Evolutionary conservation across 129 eudicot species (phyloP), one percentile per base, ranked within the genome.

Genomic region (Saposhnikovia divaricata): DNA sequence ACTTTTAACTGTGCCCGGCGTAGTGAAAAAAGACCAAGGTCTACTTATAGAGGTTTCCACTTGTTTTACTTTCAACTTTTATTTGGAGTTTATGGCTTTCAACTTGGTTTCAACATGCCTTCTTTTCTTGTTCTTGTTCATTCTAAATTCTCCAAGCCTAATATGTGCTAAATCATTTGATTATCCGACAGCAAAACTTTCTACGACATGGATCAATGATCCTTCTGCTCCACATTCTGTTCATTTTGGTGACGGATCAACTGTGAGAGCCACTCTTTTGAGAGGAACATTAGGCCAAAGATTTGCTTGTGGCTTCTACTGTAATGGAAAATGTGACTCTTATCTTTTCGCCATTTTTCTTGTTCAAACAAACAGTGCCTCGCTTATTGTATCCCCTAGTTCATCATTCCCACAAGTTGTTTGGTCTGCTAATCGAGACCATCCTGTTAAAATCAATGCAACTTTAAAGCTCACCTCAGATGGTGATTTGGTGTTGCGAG

Each of bases 141-240:
- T 81, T 39, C 48, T 85, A 57, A 42, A 66, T 66, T 78, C 80
- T 72, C 9, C 21, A 31, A 69, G 63, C 51, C 55, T 74, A 7
- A 34, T 83, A 4, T 8, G 12, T 9, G 84, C 83, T 25, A 84
- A 83, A 14, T 79, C 81, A 44, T 83, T 72, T 68, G 89, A 85
- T 84, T 88, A 88, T 73, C 89, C 91, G 14, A 81, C 84, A 12
- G 91, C 87, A 50, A 88, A 80, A 11, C 87, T 88, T n/a, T 84
- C 88, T 55, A 84, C 89, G 10, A 72, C 85, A 19, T 86, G 92
- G 89, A 80, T 80, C 78, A 88, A 84, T 46, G 70, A 21, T 19
- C 76, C 31, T 42, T 42, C 89, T n/a, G 79, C 83, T 40, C 80
- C 82, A 6, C 82, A 78, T 74, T 84, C 85, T 0, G 81, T 86